Evolutionary conservation across 805 yeast species (phyloP).

Genomic region (Saccharomyces jurei): DNA sequence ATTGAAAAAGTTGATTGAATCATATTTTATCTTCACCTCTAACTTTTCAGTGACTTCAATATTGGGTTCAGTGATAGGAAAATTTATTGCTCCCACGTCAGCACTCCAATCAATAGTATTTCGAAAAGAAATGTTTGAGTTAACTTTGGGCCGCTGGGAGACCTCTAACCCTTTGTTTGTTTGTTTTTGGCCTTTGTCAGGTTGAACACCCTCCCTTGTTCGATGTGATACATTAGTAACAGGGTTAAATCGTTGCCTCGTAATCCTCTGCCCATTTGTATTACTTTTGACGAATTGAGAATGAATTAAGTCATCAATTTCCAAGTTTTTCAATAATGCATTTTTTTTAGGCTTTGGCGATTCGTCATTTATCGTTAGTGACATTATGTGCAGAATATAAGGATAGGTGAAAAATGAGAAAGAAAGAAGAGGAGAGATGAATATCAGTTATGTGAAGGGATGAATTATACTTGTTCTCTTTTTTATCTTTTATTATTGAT

Average conservation of each 20-base stretch:
- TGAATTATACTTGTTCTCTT: not conserved
- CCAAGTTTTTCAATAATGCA: conserved; percentile 12
- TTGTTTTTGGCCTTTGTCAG: not conserved
- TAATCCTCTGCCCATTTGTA: not conserved
- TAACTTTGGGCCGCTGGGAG: not conserved
- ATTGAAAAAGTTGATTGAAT: conserved; percentile 18
- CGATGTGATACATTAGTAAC: not conserved
- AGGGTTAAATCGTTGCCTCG: not conserved
- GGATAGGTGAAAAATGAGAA: not conserved
- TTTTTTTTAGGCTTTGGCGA: not conserved
- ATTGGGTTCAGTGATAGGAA: not conserved
- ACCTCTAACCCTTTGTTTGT: not conserved
- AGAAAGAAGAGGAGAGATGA: not conserved
- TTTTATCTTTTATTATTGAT: not conserved
- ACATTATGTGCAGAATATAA: not conserved
- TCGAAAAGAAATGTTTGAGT: not conserved
- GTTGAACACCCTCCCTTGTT: not conserved
- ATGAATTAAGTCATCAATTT: conserved; percentile 22
- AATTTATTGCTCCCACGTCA: not conserved
- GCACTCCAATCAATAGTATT: not conserved
- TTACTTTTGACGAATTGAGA: conserved; percentile 8
- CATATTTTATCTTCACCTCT: conserved; percentile 19
- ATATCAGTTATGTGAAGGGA: not conserved
- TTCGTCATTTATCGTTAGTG: not conserved
- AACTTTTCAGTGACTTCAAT: not conserved